Evolutionary conservation across 2,329 filamentous ascomycete genomes (phyloP).

Genomic region (Aspergillus quadrilineatus): DNA sequence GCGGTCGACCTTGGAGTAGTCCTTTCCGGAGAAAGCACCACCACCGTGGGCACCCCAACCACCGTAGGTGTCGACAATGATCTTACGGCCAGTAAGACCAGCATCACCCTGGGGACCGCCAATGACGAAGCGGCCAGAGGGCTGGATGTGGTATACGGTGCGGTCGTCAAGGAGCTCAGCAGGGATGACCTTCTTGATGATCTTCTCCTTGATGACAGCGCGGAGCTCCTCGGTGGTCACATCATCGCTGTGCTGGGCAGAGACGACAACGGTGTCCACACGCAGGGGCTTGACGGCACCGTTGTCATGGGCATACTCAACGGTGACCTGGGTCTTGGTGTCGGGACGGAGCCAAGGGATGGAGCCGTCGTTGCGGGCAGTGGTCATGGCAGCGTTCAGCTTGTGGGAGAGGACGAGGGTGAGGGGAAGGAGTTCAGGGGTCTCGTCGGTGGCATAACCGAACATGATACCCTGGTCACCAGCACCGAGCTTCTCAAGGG

Average conservation of each 20-base stretch:
- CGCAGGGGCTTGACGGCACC: slow-evolving; percentile 85
- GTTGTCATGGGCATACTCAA: slow-evolving; percentile 97
- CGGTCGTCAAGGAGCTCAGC: slow-evolving; percentile 86
- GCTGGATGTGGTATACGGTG: slow-evolving; percentile 98
- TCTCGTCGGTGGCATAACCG: slow-evolving; percentile 99
- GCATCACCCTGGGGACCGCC: slow-evolving; percentile 98
- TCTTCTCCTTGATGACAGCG: slow-evolving; percentile 95
- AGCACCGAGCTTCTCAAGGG: slow-evolving; percentile 94
- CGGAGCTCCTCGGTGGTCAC: slow-evolving; percentile 90
- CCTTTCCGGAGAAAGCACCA: slow-evolving; percentile 99
- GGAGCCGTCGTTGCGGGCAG: slow-evolving; percentile 80
- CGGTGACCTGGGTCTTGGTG: slow-evolving; percentile 99
- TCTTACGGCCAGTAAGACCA: slow-evolving; percentile 98
- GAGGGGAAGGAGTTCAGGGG: slow-evolving; percentile 91
- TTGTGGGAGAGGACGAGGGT: slow-evolving; percentile 93
- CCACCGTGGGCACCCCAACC: slow-evolving; percentile 99
- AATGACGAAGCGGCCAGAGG: slow-evolving; percentile 97
- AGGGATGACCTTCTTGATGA: slow-evolving; percentile 93
- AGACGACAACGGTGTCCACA: slow-evolving; percentile 96
- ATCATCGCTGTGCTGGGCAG: slow-evolving; percentile 85
- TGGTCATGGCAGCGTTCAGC: slow-evolving; percentile 92
- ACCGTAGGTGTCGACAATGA: slow-evolving; percentile 99
- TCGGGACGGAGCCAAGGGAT: slow-evolving; percentile 95
- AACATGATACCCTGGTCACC: slow-evolving; percentile 99
- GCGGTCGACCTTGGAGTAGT: slow-evolving; percentile 99